Percentiles rank a stretch among this genome's conserved stretches.
These are phyloP conservation scores for Helotiales sp. DNA, from an alignment of 2,329 filamentous ascomycete genomes.

Conservation along the genomic window DNA sequence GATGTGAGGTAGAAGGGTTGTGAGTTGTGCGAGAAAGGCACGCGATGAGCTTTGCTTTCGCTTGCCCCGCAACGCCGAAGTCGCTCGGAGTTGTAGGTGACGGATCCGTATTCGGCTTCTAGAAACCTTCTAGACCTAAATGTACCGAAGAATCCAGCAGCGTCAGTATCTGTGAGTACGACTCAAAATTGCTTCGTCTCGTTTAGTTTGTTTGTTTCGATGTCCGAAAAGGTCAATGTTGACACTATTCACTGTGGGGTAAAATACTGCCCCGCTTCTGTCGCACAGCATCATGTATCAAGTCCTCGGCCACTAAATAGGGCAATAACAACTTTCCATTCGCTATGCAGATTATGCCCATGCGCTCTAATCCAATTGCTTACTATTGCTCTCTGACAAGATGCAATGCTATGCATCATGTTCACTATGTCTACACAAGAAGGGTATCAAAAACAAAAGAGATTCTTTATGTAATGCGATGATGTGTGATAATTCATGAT, in stretches of 20 bases:
- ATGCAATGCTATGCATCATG: constrained; percentile 8
- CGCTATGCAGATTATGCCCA: constrained; percentile 12
- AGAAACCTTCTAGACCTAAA: no score
- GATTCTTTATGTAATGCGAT: constrained; percentile 7
- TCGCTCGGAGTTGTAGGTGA: no score
- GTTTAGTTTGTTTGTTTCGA: no score
- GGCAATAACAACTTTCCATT: constrained; percentile 6
- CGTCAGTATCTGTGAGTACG: no score
- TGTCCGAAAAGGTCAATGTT: no score
- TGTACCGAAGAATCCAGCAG: no score
- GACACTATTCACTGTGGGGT: background rate
- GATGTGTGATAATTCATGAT: constrained; percentile 10
- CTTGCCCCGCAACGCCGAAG: constrained; percentile 21
- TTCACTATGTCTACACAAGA: constrained; percentile 19
- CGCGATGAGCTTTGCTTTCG: constrained; percentile 5
- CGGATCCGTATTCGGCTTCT: no score
- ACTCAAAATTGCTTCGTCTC: no score
- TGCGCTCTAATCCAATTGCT: constrained; percentile 5
- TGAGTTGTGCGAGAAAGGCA: constrained; percentile 1
- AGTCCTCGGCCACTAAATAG: background rate
- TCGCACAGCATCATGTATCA: background rate
- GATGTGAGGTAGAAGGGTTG: background rate
- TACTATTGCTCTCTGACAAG: constrained; percentile 6
- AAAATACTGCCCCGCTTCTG: background rate
- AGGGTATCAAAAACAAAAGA: constrained; percentile 25